A percentile compares a stretch with the other conserved stretches of the same genome.
Conservation (phyloP, 2,329 filamentous ascomycete species). For the Fusarium devonianum region DNA sequence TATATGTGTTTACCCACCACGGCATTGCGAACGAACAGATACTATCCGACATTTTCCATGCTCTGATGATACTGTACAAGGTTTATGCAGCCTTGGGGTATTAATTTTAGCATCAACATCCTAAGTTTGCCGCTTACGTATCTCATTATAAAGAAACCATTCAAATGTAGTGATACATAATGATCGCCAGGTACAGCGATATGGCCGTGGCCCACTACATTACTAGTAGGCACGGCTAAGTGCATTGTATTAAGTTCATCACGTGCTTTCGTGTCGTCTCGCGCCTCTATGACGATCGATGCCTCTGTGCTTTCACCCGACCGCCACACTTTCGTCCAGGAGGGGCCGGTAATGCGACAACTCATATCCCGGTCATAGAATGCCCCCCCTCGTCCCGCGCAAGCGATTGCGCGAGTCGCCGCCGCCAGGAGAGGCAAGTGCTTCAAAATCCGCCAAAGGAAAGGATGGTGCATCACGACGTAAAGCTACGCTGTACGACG, state of each 20-base stretch:
- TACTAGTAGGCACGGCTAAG: neutral
- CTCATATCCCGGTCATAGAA: slow-evolving; percentile 45
- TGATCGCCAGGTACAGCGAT: no score
- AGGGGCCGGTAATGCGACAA: slow-evolving; percentile 19
- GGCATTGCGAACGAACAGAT: no score
- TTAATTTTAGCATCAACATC: no score
- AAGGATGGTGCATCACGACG: slow-evolving; percentile 43
- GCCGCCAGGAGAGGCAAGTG: slow-evolving; percentile 36
- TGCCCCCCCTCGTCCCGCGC: slow-evolving; percentile 73
- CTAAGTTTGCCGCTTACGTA: no score
- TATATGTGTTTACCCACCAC: no score
- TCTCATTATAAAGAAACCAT: no score
- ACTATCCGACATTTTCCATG: no score
- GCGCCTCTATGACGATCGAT: slow-evolving; percentile 25
- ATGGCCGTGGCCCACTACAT: slow-evolving; percentile 11
- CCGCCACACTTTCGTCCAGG: no score
- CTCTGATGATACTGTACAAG: no score
- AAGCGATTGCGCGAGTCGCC: slow-evolving; percentile 67
- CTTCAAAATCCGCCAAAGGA: slow-evolving; percentile 40
- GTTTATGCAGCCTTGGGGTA: no score
- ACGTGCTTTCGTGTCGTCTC: slow-evolving; percentile 33
- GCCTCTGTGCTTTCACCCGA: no score
- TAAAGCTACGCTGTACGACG: slow-evolving; percentile 67
- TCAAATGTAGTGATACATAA: no score
- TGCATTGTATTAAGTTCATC: slow-evolving; percentile 4